Evolutionary conservation across 176 grass and related monocot genomes (phyloP), one percentile per base, ranked within the genome.

Genomic region (Rhynchospora pubera): DNA sequence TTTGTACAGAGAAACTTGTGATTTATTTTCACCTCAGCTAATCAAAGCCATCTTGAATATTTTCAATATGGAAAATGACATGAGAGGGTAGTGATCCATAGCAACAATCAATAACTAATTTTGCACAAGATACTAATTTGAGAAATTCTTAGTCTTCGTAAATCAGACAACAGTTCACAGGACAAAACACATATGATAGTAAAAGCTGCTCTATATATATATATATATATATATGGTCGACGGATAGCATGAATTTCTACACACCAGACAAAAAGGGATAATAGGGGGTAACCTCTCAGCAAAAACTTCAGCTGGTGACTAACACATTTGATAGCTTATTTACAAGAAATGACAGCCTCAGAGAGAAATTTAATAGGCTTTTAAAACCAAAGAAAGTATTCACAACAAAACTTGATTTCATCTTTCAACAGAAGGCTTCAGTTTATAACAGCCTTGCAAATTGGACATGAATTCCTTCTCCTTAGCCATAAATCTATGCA

Each of bases 401-500:
- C 45, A 24, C 69, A 50, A 10, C 24, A 50, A 2, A 21, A 24
- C 6, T 66, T 15, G 1, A 65, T 14, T 30, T 23, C 15, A 21
- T 74, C 46, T 74, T 51, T 18, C 12, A 14, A 9, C 6, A n/a
- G 0, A n/a, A 52, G 5, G 11, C n/a, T 9, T 50, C 46, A 74
- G 21, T 50, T 51, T 74, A 74, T 74, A 51, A 46, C 11, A 13
- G 24, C 12, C 46, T 74, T 74, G 69, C 69, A 74, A 9, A 74
- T 74, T 24, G 69, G 69, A 51, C 69, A 74, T 9, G 19, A 52
- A 74, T 26, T 23, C 5, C 46, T 74, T 26, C 48, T 74, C 45
- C 46, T 74, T 7, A 74, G 45, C 69, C 69, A 74, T 74, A 11
- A 24, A 74, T 74, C 69, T 26, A 74, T 74, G 69, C 69, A 74